phyloP scores from a whole-genome alignment of 2,329 filamentous ascomycete species.

The Neocucurbitaria cava region DNA sequence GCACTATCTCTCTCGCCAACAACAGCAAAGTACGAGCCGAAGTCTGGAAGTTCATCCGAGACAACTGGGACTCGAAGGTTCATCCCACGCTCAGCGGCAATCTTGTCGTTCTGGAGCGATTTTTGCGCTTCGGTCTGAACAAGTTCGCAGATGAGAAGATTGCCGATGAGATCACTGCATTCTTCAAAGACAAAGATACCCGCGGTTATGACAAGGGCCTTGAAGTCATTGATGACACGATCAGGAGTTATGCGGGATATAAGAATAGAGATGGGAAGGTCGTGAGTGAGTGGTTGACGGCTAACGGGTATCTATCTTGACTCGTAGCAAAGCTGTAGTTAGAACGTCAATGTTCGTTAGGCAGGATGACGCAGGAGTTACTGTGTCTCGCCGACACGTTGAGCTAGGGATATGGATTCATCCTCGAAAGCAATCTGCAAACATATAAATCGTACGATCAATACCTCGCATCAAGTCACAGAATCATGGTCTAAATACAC shows the following conservation, averaged over 20 bases:
- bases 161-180: constrained; percentile 77
- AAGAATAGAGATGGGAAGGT: constrained; percentile 74
- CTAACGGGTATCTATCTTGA: constrained; percentile 61
- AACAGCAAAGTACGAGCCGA: constrained; percentile 76
- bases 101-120: constrained; percentile 87
- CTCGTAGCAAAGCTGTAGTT: constrained; percentile 21
- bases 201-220: constrained; percentile 85
- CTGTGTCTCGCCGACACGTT: not conserved
- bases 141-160: constrained; percentile 76
- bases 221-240: constrained; percentile 83
- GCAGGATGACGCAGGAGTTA: not conserved
- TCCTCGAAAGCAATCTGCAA: not conserved
- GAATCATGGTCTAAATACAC: not conserved
- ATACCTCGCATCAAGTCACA: not conserved
- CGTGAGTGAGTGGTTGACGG: constrained; percentile 79
- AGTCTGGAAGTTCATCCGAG: constrained; percentile 86
- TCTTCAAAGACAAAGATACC: constrained; percentile 88
- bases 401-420: not conserved
- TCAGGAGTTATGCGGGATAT: constrained; percentile 83
- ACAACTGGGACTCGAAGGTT: constrained; percentile 75
- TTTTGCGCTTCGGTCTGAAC: constrained; percentile 77
- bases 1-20: constrained; percentile 72
- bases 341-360: not conserved
- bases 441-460: not conserved
- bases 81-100: constrained; percentile 77